These are phyloP conservation scores for Codiaeum variegatum DNA, from an alignment of 441 rosid species.

Conservation along the genomic window DNA sequence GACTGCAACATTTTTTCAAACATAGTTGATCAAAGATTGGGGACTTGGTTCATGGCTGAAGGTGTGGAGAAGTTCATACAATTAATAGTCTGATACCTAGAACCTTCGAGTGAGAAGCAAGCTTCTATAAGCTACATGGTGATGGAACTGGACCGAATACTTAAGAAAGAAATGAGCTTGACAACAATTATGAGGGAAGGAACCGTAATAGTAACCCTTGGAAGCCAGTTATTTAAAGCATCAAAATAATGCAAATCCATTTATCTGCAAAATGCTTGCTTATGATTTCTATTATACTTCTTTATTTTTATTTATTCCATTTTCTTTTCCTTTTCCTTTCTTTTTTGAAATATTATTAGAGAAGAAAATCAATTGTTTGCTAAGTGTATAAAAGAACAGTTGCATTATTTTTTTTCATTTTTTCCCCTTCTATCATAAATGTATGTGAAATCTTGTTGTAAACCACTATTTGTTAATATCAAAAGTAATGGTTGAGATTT, in stretches of 20 bases:
- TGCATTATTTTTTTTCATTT: constrained; percentile 41
- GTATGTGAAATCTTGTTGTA: constrained; percentile 33
- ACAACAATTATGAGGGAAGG: constrained; percentile 56
- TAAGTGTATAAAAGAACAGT: constrained; percentile 83
- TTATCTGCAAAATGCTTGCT: constrained; percentile 20
- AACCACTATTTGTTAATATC: constrained; percentile 34
- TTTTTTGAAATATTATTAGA: constrained; percentile 19
- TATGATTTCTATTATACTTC: constrained; percentile 31
- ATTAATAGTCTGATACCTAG: constrained; percentile 42
- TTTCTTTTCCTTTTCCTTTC: neutral
- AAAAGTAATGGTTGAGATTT: constrained; percentile 27
- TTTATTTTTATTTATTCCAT: neutral
- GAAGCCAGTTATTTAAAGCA: constrained; percentile 51
- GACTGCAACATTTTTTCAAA: constrained; percentile 41
- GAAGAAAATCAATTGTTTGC: constrained; percentile 67
- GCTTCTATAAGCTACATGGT: constrained; percentile 47
- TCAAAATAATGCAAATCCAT: constrained; percentile 26
- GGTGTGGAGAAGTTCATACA: constrained; percentile 40
- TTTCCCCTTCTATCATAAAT: constrained; percentile 27
- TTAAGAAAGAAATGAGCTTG: constrained; percentile 46
- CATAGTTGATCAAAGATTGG: constrained; percentile 41
- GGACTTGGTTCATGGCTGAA: constrained; percentile 42
- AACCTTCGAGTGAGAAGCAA: constrained; percentile 37
- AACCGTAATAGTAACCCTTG: constrained; percentile 41
- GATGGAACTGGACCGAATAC: constrained; percentile 49